Conservation (phyloP, 768 basidiomycete genomes). For the Botryobasidium botryosum region DNA sequence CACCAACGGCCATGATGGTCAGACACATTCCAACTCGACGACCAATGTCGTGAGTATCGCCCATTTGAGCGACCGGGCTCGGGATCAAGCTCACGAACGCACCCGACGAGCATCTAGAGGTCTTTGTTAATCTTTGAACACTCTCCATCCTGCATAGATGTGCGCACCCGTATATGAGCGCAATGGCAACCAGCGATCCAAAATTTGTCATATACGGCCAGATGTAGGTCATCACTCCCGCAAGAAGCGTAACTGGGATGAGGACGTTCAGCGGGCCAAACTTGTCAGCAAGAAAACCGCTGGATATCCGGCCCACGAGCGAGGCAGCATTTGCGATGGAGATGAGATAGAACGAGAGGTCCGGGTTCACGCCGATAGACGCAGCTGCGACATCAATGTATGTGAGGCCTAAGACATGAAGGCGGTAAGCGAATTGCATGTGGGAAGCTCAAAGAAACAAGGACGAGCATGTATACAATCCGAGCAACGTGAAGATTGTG, state of each 20-base stretch:
- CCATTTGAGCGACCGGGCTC: constrained; percentile 8
- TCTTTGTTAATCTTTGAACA: no score
- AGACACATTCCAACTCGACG: constrained; percentile 12
- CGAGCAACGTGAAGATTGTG: constrained; percentile 13
- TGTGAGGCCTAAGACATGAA: constrained; percentile 12
- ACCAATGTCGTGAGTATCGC: constrained; percentile 9
- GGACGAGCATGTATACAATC: constrained; percentile 15
- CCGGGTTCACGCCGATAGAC: constrained; percentile 2
- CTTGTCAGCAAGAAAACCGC: constrained; percentile 14
- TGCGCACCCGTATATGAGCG: constrained; percentile 7
- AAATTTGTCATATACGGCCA: constrained; percentile 14
- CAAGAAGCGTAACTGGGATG: constrained; percentile 12
- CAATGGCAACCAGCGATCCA: neutral
- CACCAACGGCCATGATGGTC: constrained; percentile 9
- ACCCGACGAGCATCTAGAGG: constrained; percentile 11
- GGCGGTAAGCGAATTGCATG: no score
- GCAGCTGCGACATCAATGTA: constrained; percentile 10
- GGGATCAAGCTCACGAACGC: constrained; percentile 9
- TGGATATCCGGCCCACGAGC: constrained; percentile 15
- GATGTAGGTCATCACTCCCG: constrained; percentile 16
- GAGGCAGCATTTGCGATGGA: constrained; percentile 18
- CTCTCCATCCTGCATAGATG: neutral
- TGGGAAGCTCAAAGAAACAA: no score
- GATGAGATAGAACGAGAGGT: constrained; percentile 12
- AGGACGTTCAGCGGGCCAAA: constrained; percentile 16